A percentile compares a stretch with the other conserved stretches of the same genome.
Conservation (phyloP, 75 land plant species). For the Isoetes taiwanensis region DNA sequence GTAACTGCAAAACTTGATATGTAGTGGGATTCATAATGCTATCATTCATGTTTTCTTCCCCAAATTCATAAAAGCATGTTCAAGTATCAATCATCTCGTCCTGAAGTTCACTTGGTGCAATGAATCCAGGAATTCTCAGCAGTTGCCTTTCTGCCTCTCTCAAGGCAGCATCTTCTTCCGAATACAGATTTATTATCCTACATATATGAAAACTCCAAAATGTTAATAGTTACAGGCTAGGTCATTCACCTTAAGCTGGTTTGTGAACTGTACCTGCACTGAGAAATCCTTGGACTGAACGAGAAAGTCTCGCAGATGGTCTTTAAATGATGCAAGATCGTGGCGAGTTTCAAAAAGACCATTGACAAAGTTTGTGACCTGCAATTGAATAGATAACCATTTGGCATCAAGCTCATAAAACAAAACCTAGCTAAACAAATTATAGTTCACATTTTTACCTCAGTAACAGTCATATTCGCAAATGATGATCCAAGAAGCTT, state of each 20-base stretch:
- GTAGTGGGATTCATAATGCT: too few relatives aligned
- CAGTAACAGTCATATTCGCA: not conserved
- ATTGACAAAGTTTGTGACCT: slow-evolving; percentile 4
- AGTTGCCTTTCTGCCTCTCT: slow-evolving; percentile 83
- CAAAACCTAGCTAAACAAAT: too few relatives aligned
- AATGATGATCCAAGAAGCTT: not conserved
- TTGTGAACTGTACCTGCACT: not conserved
- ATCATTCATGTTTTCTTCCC: too few relatives aligned
- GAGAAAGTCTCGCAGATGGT: slow-evolving; percentile 5
- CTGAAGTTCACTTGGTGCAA: slow-evolving; percentile 86
- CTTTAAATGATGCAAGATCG: not conserved
- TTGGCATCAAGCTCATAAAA: too few relatives aligned
- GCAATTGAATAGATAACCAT: not conserved
- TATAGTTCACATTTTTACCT: not conserved
- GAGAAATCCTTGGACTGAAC: slow-evolving; percentile 5
- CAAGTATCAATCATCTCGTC: slow-evolving; percentile 96
- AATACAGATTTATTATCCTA: slow-evolving; percentile 99
- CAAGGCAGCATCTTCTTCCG: slow-evolving; percentile 88
- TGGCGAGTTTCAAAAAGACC: not conserved
- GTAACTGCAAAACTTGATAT: too few relatives aligned
- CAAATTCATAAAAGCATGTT: too few relatives aligned
- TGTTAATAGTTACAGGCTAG: not conserved
- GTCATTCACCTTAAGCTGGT: not conserved
- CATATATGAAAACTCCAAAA: not conserved
- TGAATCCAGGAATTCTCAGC: slow-evolving; percentile 84